phyloP scores from a whole-genome alignment of 2,329 filamentous ascomycete species.

The Ceratocystis cacaofunesta region DNA sequence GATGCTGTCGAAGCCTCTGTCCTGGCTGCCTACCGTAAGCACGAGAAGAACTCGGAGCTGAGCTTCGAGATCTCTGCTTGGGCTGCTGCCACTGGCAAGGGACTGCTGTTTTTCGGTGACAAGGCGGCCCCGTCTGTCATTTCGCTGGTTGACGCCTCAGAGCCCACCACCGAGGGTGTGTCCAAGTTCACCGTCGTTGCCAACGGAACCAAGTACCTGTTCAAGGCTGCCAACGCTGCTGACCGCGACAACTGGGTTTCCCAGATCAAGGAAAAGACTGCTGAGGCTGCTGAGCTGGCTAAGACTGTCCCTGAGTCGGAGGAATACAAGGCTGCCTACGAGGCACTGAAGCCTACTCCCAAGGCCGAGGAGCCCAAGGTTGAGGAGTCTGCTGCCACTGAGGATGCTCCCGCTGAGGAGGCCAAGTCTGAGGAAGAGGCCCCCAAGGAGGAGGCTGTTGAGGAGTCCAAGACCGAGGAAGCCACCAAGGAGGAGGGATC shows the following conservation, averaged over 20 bases:
- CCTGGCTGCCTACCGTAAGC: conserved; percentile 64
- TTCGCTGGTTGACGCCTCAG: conserved; percentile 56
- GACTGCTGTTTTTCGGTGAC: conserved; percentile 81
- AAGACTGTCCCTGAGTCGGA: conserved; percentile 61
- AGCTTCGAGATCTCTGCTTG: conserved; percentile 73
- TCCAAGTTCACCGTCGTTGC: conserved; percentile 77
- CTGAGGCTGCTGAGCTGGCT: conserved; percentile 71
- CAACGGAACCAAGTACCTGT: conserved; percentile 80
- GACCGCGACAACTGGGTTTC: conserved; percentile 90
- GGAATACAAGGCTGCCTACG: conserved; percentile 73
- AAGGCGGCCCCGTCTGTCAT: conserved; percentile 71
- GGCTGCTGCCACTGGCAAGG: conserved; percentile 88
- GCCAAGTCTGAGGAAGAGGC: conserved; percentile 23
- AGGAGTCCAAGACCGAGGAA: conserved; percentile 26
- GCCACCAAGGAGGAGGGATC: conserved; percentile 25
- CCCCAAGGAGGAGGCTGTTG: conserved; percentile 22
- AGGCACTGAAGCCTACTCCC: conserved; percentile 45
- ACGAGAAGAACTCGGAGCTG: conserved; percentile 64
- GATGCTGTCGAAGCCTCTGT: conserved; percentile 61
- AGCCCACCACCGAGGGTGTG: conserved; percentile 59
- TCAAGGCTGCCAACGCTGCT: conserved; percentile 60
- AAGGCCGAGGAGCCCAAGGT: conserved; percentile 29
- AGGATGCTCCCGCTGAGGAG: conserved; percentile 23
- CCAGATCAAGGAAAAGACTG: conserved; percentile 66
- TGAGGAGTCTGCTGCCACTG: conserved; percentile 27